phyloP scores from a whole-genome alignment of 345 rosid genomes.

The Pseudoturritis turrita region DNA sequence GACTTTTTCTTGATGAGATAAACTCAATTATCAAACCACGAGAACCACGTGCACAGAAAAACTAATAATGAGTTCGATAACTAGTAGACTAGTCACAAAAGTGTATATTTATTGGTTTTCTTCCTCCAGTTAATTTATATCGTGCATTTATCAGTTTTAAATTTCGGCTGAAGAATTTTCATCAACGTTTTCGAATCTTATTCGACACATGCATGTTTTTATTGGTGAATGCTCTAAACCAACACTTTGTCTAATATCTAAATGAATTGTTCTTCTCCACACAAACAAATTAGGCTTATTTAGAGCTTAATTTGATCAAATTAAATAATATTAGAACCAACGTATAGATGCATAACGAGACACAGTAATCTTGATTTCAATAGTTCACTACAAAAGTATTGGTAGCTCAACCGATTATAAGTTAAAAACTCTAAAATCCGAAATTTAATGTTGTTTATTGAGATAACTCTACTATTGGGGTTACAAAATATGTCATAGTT shows the following conservation, averaged over 20 bases:
- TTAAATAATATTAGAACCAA: neutral
- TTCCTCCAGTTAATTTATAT: neutral
- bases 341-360: neutral
- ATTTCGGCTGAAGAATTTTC: constrained; percentile 18
- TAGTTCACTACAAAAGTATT: neutral
- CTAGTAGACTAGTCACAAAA: constrained; percentile 10
- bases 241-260: neutral
- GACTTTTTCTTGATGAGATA: neutral
- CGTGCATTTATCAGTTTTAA: neutral
- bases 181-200: constrained; percentile 6
- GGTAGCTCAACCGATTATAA: neutral
- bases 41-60: constrained; percentile 22
- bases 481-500: neutral
- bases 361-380: neutral
- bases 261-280: neutral
- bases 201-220: constrained; percentile 16
- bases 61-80: neutral
- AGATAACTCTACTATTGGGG: neutral
- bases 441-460: neutral
- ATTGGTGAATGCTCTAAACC: neutral
- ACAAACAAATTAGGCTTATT: neutral
- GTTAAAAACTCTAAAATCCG: neutral
- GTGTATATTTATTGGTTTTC: neutral
- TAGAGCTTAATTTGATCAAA: neutral
- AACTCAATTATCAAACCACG: constrained; percentile 9